These are phyloP conservation scores for Lactarius indigo DNA, from an alignment of 768 basidiomycete genomes.

Conservation along the genomic window DNA sequence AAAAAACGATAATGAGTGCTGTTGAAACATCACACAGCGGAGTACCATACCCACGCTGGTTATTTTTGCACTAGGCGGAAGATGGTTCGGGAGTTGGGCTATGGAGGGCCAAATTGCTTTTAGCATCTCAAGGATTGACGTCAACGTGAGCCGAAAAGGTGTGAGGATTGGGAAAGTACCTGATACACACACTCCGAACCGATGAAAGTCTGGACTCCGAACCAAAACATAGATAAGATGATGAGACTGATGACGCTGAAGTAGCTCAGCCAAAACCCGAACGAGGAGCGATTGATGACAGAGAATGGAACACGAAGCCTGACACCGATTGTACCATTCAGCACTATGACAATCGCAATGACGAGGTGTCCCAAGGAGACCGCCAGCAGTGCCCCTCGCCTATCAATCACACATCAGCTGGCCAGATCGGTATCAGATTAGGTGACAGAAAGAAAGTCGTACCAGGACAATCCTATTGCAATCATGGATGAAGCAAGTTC, in stretches of 20 bases:
- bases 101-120: constrained; percentile 81
- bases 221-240: constrained; percentile 82
- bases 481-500: constrained; percentile 72
- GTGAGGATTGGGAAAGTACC: constrained; percentile 23
- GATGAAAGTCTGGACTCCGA: constrained; percentile 61
- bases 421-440: neutral
- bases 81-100: constrained; percentile 57
- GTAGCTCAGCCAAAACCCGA: constrained; percentile 89
- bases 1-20: constrained; percentile 6
- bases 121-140: constrained; percentile 45
- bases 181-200: constrained; percentile 72
- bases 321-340: constrained; percentile 77
- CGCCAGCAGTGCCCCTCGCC: constrained; percentile 63
- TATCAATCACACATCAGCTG: constrained; percentile 26
- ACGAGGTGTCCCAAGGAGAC: constrained; percentile 74
- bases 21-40: neutral
- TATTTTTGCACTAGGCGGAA: constrained; percentile 55
- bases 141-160: neutral
- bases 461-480: constrained; percentile 71
- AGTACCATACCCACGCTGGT: constrained; percentile 50
- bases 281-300: constrained; percentile 78
- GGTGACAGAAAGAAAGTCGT: constrained; percentile 21
- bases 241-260: constrained; percentile 77
- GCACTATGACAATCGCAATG: constrained; percentile 67
- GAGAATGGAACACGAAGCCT: constrained; percentile 73